These are phyloP conservation scores for Yarrowia sp. DNA, from an alignment of 805 yeast genomes.

Conservation along the genomic window DNA sequence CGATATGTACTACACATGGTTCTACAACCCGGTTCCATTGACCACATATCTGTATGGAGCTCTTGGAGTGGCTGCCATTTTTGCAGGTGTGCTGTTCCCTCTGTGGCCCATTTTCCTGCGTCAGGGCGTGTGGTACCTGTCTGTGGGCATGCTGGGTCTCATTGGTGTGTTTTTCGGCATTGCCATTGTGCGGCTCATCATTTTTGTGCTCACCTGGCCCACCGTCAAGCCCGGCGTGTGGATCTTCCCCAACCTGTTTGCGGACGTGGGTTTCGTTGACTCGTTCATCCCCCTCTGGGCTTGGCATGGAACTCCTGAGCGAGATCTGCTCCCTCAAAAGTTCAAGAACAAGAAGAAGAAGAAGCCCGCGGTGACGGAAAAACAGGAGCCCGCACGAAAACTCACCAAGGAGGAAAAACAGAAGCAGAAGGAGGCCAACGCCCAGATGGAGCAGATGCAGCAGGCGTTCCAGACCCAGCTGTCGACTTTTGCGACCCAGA, in stretches of 20 bases:
- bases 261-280: slow-evolving; percentile 89
- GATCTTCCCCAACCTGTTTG: slow-evolving; percentile 94
- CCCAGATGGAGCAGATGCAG: slow-evolving; percentile 25
- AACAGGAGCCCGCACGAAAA: slow-evolving; percentile 6
- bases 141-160: slow-evolving; percentile 71
- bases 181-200: slow-evolving; percentile 74
- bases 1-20: slow-evolving; percentile 74
- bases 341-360: slow-evolving; percentile 31
- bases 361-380: slow-evolving; percentile 24
- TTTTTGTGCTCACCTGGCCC: slow-evolving; percentile 60
- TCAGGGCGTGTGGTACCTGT: slow-evolving; percentile 84
- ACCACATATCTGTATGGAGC: slow-evolving; percentile 60
- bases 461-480: slow-evolving; percentile 25
- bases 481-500: not conserved
- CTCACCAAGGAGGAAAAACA: slow-evolving; percentile 32
- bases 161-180: slow-evolving; percentile 71
- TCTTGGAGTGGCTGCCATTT: slow-evolving; percentile 61
- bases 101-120: slow-evolving; percentile 93
- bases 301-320: slow-evolving; percentile 56
- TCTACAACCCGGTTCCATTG: slow-evolving; percentile 69
- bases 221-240: slow-evolving; percentile 75
- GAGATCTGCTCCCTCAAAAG: slow-evolving; percentile 30
- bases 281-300: slow-evolving; percentile 88
- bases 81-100: slow-evolving; percentile 75
- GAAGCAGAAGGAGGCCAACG: slow-evolving; percentile 13